Conservation (phyloP, 1,284 basidiomycete species). For the Ceratobasidium sp. region DNA sequence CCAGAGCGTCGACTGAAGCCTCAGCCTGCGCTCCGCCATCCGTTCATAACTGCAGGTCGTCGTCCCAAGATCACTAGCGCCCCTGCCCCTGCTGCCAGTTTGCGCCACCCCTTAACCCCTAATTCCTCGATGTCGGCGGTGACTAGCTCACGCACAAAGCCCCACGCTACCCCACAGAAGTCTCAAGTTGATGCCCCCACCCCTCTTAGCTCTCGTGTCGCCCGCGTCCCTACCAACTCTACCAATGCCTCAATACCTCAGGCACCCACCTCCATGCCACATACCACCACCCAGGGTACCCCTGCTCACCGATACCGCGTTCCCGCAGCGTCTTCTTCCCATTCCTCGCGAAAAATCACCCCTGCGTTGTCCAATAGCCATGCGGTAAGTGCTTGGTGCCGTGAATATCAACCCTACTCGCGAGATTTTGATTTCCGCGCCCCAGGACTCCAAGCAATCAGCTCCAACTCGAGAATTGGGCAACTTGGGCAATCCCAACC, state of each 20-base stretch:
- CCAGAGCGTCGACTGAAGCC: slow-evolving; percentile 95
- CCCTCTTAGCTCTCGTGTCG: slow-evolving; percentile 71
- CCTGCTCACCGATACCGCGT: slow-evolving; percentile 39
- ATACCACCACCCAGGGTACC: slow-evolving; percentile 35
- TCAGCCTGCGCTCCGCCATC: slow-evolving; percentile 88
- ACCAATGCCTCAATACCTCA: slow-evolving; percentile 45
- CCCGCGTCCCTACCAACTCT: slow-evolving; percentile 59
- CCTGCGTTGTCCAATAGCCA: slow-evolving; percentile 28
- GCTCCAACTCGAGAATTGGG: too few relatives aligned
- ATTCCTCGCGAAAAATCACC: slow-evolving; percentile 34
- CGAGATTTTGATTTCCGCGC: too few relatives aligned
- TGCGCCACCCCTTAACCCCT: slow-evolving; percentile 61
- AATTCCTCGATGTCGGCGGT: slow-evolving; percentile 54
- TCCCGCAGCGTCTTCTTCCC: slow-evolving; percentile 29
- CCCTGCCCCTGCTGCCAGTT: slow-evolving; percentile 57
- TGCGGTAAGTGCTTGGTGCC: slow-evolving; percentile 5
- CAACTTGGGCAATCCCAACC: too few relatives aligned
- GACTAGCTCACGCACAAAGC: slow-evolving; percentile 49
- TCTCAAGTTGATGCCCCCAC: slow-evolving; percentile 83
- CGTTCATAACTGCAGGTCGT: slow-evolving; percentile 72
- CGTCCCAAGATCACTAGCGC: slow-evolving; percentile 57
- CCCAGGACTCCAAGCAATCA: too few relatives aligned
- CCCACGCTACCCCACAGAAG: slow-evolving; percentile 80
- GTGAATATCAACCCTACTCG: background rate
- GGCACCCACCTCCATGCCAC: slow-evolving; percentile 32